phyloP scores from a whole-genome alignment of 805 yeast genomes.

The Peterozyma toletana region DNA sequence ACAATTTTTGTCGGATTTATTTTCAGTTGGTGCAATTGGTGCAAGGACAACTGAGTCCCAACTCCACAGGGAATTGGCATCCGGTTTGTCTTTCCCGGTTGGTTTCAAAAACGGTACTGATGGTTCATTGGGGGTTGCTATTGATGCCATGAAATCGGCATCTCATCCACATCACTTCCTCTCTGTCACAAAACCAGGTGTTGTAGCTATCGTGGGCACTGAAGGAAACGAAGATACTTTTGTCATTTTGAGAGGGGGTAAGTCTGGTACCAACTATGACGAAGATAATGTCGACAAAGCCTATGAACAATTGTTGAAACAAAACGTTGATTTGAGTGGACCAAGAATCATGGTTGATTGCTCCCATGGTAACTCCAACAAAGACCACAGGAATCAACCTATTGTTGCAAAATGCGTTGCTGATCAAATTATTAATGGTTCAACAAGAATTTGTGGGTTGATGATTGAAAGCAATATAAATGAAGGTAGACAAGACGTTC shows the following conservation, averaged over 20 bases:
- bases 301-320: conserved; percentile 47
- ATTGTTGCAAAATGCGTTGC: conserved; percentile 73
- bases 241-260: conserved; percentile 93
- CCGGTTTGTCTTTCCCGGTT: conserved; percentile 95
- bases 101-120: conserved; percentile 99
- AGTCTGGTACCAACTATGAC: conserved; percentile 86
- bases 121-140: conserved; percentile 89
- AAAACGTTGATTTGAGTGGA: conserved; percentile 27
- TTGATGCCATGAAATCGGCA: conserved; percentile 92
- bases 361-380: conserved; percentile 92
- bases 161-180: conserved; percentile 90
- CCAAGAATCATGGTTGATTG: conserved; percentile 93
- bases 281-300: conserved; percentile 64
- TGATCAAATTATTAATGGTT: conserved; percentile 74
- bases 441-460: conserved; percentile 74
- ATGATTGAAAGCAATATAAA: conserved; percentile 93
- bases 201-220: conserved; percentile 93
- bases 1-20: conserved; percentile 85
- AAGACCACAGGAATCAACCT: conserved; percentile 91
- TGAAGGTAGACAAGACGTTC: conserved; percentile 92
- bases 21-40: conserved; percentile 97
- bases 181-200: conserved; percentile 92
- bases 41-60: conserved; percentile 99
- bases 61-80: conserved; percentile 93
- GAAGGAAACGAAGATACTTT: conserved; percentile 90